Conservation (phyloP, 106 monocot genomes). For the Narthecium ossifragum region DNA sequence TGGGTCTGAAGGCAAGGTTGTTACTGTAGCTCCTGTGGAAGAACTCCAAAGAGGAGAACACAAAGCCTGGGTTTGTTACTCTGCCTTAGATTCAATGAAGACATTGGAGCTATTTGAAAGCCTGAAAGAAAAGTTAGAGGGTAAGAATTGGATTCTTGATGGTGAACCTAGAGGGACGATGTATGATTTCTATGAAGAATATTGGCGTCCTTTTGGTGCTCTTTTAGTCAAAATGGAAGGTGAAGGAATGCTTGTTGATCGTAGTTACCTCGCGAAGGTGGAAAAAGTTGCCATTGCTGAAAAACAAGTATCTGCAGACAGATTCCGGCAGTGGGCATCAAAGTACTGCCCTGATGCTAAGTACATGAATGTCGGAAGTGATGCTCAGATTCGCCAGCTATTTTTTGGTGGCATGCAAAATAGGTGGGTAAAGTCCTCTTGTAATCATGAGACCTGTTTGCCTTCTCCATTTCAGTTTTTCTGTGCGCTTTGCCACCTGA, state of each 20-base stretch:
- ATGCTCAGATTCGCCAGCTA: slow-evolving; percentile 87
- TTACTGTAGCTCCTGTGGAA: slow-evolving; percentile 66
- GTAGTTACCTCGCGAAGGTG: slow-evolving; percentile 64
- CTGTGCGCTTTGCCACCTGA: too few species aligned
- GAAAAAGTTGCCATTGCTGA: slow-evolving; percentile 78
- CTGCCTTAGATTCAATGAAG: slow-evolving; percentile 83
- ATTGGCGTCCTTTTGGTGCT: slow-evolving; percentile 90
- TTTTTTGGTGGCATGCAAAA: slow-evolving; percentile 85
- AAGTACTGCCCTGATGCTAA: slow-evolving; percentile 80
- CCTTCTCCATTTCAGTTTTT: too few species aligned
- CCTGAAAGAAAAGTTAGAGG: slow-evolving; percentile 59
- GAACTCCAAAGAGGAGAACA: slow-evolving; percentile 80
- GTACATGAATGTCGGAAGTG: slow-evolving; percentile 97
- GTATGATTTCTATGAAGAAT: slow-evolving; percentile 91
- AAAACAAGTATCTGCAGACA: slow-evolving; percentile 59
- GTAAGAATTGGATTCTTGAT: slow-evolving; percentile 48
- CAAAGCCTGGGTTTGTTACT: slow-evolving; percentile 85
- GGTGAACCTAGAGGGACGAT: slow-evolving; percentile 44
- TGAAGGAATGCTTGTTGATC: slow-evolving; percentile 88
- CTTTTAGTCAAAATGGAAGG: slow-evolving; percentile 88
- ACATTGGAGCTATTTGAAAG: slow-evolving; percentile 63
- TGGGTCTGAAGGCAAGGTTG: slow-evolving; percentile 72
- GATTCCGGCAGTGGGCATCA: slow-evolving; percentile 84
- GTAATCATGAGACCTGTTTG: too few species aligned
- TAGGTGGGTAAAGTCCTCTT: slow-evolving; percentile 32